Conservation (phyloP, 2,329 filamentous ascomycete species). For the Ophiostoma populinum region DNA sequence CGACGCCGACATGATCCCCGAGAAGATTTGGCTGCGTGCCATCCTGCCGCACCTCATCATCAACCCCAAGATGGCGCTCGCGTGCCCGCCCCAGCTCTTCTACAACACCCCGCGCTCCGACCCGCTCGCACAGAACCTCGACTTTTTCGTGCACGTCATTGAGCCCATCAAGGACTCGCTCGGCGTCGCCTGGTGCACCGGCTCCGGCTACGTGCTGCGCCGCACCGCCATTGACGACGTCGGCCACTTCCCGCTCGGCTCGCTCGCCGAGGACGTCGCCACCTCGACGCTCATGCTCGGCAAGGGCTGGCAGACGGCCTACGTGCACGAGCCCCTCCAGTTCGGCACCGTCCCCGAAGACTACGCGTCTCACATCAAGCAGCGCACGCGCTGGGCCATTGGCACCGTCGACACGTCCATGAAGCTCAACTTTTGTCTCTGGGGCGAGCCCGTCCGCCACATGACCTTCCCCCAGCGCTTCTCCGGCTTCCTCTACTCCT, state of each 20-base stretch:
- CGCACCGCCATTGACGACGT: conserved; percentile 43
- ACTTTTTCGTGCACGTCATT: conserved; percentile 38
- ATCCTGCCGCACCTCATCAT: conserved; percentile 40
- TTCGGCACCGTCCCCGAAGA: conserved; percentile 42
- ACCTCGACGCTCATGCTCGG: conserved; percentile 42
- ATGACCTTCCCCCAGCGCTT: conserved; percentile 41
- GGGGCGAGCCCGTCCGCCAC: conserved; percentile 30
- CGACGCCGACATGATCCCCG: conserved; percentile 51
- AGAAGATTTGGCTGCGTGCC: conserved; percentile 40
- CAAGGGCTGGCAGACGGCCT: conserved; percentile 44
- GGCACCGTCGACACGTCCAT: conserved; percentile 40
- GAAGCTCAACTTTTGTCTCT: conserved; percentile 43
- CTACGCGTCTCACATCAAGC: conserved; percentile 35
- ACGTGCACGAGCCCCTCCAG: conserved; percentile 40
- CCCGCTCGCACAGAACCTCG: conserved; percentile 38
- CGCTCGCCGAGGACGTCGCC: conserved; percentile 41
- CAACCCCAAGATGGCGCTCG: conserved; percentile 38
- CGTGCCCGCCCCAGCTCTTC: conserved; percentile 44
- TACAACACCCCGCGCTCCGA: conserved; percentile 44
- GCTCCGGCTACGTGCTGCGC: conserved; percentile 42
- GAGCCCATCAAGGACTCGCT: conserved; percentile 32
- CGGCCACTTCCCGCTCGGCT: conserved; percentile 42
- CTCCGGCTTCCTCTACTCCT: conserved; percentile 39
- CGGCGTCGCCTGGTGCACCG: conserved; percentile 45
- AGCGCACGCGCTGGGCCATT: conserved; percentile 38